These are phyloP conservation scores for Oxytropis ochrocephala DNA, from an alignment of 306 rosid genomes.

Conservation along the genomic window DNA sequence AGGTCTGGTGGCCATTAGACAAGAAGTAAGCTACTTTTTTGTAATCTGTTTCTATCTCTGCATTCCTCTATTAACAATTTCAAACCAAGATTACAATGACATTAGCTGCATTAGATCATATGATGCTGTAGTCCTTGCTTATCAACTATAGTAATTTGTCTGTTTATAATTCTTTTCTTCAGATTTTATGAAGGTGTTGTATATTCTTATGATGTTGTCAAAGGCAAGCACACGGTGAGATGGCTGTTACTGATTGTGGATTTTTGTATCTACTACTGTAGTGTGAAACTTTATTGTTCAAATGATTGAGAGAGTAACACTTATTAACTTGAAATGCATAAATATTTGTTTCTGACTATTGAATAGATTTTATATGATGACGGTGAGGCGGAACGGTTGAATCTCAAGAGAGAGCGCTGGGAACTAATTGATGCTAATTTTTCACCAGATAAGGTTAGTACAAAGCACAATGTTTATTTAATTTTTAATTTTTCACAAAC, in stretches of 20 bases:
- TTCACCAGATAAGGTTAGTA: constrained; percentile 35
- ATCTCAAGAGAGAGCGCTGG: constrained; percentile 57
- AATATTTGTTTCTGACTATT: background rate
- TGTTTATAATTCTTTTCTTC: constrained; percentile 13
- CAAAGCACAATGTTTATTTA: background rate
- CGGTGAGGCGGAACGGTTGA: constrained; percentile 52
- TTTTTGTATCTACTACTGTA: too few species aligned
- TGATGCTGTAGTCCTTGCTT: background rate
- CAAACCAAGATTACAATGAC: background rate
- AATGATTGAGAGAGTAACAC: background rate
- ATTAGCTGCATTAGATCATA: background rate
- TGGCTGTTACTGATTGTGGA: constrained; percentile 9
- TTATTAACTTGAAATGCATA: background rate
- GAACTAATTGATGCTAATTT: constrained; percentile 24
- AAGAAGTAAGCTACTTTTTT: constrained; percentile 44
- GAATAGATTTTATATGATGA: constrained; percentile 53
- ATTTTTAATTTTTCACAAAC: background rate
- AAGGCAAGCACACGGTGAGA: constrained; percentile 60
- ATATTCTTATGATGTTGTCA: constrained; percentile 38
- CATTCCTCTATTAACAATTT: background rate
- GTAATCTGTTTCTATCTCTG: background rate
- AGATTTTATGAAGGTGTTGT: constrained; percentile 81
- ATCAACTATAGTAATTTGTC: background rate
- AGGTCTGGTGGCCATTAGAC: constrained; percentile 88
- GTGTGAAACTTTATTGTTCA: background rate